Evolutionary conservation across 129 eudicot species (phyloP), one percentile per base, ranked within the genome.

Genomic region (Ambrosia artemisiifolia): DNA sequence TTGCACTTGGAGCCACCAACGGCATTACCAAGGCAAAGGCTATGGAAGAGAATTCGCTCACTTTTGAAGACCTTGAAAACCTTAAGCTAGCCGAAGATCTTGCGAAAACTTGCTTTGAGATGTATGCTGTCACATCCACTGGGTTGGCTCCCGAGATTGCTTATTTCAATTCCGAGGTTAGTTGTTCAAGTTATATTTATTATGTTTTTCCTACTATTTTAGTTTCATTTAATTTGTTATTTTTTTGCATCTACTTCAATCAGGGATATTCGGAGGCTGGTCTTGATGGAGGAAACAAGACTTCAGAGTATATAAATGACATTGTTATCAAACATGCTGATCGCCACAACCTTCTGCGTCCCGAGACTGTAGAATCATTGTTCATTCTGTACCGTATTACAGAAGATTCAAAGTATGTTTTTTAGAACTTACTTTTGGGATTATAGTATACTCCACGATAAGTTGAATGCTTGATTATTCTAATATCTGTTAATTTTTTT

Each of bases 1-100:
- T 94, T 70, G 98, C 98, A 56, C 95, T 93, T 78, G 99, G 97
- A 77, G 99, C 97, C 77, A 94, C 99, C 50, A 94, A 90, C 68
- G 97, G 99, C 67, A 61, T 77, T 11, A 81, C 89, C 2, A 90
- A 83, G 77, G 84, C 84, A n/a, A 83, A 81, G 76, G 97, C 96
- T 28, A 84, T 88, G 96, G 79, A 75, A 82, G 74, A 83, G 19
- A 88, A 88, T 78, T 75, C 81, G 71, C 86, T 94, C 48, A 82
- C 82, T 53, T 87, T 86, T 75, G 96, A 94, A 77, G 94, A 94
- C 54, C 63, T 94, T 16, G 97, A 94, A 74, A 94, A 90, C 75
- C 76, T 94, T 81, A 90, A 83, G 81, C 96, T 94, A 50, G 99
- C 99, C 50, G 99, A 94, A 83, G 99, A 94, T 55, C 84, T 94